A percentile compares a stretch with the other conserved stretches of the same genome.
Conservation (phyloP, 176 grass and related monocot genomes). For the Cenchrus purpureus region DNA sequence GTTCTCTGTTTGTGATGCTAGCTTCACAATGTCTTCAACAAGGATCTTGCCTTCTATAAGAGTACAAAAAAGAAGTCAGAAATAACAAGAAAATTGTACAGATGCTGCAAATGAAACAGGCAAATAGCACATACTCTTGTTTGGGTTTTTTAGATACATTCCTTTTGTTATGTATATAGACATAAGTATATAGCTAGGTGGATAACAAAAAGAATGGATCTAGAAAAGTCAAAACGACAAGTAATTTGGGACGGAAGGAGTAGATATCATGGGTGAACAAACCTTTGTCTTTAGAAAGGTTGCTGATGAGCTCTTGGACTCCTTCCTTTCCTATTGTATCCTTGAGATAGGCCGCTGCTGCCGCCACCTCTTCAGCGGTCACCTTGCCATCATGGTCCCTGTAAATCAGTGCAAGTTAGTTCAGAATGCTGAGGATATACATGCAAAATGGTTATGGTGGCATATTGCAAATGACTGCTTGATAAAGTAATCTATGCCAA, state of each 20-base stretch:
- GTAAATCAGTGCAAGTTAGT: conserved; percentile 37
- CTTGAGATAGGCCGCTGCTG: conserved; percentile 72
- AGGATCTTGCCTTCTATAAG: conserved; percentile 85
- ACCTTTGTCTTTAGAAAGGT: conserved; percentile 92
- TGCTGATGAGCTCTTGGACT: conserved; percentile 82
- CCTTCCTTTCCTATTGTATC: conserved; percentile 81
- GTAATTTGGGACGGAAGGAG: too few species aligned
- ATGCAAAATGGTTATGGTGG: conserved; percentile 8
- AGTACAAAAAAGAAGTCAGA: conserved; percentile 22
- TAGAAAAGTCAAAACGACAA: too few species aligned
- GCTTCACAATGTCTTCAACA: conserved; percentile 88
- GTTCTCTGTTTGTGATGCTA: conserved; percentile 67
- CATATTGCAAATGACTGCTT: neutral
- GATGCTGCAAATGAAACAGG: neutral
- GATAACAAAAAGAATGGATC: too few species aligned
- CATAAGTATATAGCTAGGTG: too few species aligned
- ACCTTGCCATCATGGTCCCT: conserved; percentile 95
- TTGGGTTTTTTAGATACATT: too few species aligned
- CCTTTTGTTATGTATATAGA: too few species aligned
- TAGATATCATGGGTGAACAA: neutral
- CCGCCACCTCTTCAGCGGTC: conserved; percentile 80
- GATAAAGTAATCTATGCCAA: neutral
- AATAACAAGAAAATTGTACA: neutral
- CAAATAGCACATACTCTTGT: neutral
- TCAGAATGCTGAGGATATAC: conserved; percentile 9